Percentiles rank a stretch among this genome's conserved stretches.
Evolutionary conservation across 2,329 filamentous ascomycete genomes (phyloP).

Genomic region (Stenocarpella maydis): DNA sequence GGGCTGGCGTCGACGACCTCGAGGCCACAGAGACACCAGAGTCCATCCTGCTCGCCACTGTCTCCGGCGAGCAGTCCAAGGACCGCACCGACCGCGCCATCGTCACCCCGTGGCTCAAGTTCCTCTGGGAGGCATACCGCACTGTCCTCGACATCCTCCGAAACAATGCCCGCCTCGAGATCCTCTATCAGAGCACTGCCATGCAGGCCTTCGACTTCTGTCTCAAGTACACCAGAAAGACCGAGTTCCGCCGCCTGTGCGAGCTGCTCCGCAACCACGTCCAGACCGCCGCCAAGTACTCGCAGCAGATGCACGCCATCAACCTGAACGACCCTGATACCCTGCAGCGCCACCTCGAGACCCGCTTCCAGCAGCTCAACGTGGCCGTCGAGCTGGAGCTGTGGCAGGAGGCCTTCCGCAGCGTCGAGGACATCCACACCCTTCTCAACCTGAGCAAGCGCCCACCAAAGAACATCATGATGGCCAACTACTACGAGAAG

Average conservation of each 20-base stretch:
- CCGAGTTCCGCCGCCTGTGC: constrained; percentile 97
- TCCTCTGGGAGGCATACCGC: constrained; percentile 98
- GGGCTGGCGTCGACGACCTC: constrained; percentile 87
- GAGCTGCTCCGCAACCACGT: constrained; percentile 98
- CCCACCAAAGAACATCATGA: constrained; percentile 98
- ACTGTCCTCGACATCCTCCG: constrained; percentile 98
- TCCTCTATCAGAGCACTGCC: constrained; percentile 98
- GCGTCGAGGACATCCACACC: constrained; percentile 98
- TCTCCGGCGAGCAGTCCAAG: constrained; percentile 96
- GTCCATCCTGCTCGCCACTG: constrained; percentile 95
- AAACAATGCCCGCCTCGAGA: constrained; percentile 97
- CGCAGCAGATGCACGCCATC: constrained; percentile 98
- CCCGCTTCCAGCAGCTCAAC: constrained; percentile 97
- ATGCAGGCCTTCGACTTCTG: constrained; percentile 99
- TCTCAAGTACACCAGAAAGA: constrained; percentile 97
- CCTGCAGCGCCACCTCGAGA: constrained; percentile 95
- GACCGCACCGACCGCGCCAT: constrained; percentile 98
- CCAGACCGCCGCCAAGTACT: constrained; percentile 99
- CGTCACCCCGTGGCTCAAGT: constrained; percentile 99
- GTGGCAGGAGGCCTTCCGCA: constrained; percentile 99
- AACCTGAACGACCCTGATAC: constrained; percentile 98
- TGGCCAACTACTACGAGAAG: constrained; percentile 99
- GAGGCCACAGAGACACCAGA: constrained; percentile 98
- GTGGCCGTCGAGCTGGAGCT: constrained; percentile 97
- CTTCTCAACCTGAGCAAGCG: constrained; percentile 97